These are phyloP conservation scores for Candida sp. DNA, from an alignment of 1,139 yeast genomes.

Conservation along the genomic window DNA sequence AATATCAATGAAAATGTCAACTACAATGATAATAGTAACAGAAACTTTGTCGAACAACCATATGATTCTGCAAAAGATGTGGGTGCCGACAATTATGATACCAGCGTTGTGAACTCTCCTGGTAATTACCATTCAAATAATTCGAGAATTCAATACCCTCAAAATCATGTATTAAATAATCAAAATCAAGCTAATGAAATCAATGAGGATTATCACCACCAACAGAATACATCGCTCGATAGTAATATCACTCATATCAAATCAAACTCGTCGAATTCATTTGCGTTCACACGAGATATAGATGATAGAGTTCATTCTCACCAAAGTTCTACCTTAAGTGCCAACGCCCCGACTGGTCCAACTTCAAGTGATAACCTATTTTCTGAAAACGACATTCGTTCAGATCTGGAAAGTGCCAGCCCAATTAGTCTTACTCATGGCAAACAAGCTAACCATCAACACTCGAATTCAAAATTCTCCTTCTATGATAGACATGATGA, in stretches of 20 bases:
- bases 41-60: too few relatives aligned
- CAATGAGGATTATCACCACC: not conserved
- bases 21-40: too few relatives aligned
- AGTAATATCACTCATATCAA: not conserved
- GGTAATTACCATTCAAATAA: not conserved
- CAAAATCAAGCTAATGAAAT: not conserved
- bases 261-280: not conserved
- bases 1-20: too few relatives aligned
- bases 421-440: not conserved
- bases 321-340: slow-evolving; percentile 5
- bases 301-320: not conserved
- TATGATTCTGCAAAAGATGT: too few relatives aligned
- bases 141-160: not conserved
- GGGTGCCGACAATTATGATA: not conserved
- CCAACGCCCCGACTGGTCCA: slow-evolving; percentile 3
- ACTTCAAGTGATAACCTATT: not conserved
- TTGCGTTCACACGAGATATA: not conserved
- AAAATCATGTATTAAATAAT: not conserved
- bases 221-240: not conserved
- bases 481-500: not conserved
- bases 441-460: not conserved
- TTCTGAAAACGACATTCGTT: not conserved
- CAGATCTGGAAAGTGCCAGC: not conserved
- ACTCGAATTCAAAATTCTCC: not conserved
- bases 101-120: not conserved